Conservation (phyloP, 192 early-diverging fungal species). For the Backusella westeae region DNA sequence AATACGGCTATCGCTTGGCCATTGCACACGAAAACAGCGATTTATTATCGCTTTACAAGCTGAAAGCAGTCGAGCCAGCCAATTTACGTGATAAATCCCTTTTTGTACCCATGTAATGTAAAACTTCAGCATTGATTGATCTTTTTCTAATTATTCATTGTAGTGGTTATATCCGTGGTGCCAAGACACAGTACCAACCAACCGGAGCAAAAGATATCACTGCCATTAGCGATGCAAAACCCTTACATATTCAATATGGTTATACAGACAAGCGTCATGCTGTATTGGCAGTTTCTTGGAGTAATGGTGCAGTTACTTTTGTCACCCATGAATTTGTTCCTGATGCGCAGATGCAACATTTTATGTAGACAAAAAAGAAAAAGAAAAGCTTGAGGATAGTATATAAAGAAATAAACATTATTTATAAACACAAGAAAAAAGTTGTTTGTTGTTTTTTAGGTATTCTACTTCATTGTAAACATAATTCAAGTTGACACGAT, state of each 20-base stretch:
- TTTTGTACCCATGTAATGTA: constrained; percentile 35
- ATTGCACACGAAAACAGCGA: constrained; percentile 50
- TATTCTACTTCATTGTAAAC: not conserved
- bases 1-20: constrained; percentile 48
- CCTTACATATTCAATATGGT: constrained; percentile 16
- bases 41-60: constrained; percentile 41
- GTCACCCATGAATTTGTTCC: constrained; percentile 15
- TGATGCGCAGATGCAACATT: not conserved
- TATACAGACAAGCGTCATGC: constrained; percentile 16
- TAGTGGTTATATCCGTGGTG: constrained; percentile 49
- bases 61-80: constrained; percentile 30
- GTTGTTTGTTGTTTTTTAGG: not conserved
- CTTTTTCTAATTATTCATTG: not conserved
- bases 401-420: not conserved
- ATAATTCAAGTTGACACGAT: too few relatives aligned
- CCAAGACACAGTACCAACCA: not conserved
- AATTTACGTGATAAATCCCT: constrained; percentile 31
- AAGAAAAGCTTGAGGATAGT: not conserved
- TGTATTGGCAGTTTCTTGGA: constrained; percentile 28
- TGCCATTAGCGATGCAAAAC: not conserved
- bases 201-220: not conserved
- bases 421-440: not conserved
- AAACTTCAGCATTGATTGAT: not conserved
- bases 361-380: not conserved
- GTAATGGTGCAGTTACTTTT: constrained; percentile 26